A percentile compares a stretch with the other conserved stretches of the same genome.
Evolutionary conservation across 345 rosid genomes (phyloP).

Genomic region (Citrus hindsii): DNA sequence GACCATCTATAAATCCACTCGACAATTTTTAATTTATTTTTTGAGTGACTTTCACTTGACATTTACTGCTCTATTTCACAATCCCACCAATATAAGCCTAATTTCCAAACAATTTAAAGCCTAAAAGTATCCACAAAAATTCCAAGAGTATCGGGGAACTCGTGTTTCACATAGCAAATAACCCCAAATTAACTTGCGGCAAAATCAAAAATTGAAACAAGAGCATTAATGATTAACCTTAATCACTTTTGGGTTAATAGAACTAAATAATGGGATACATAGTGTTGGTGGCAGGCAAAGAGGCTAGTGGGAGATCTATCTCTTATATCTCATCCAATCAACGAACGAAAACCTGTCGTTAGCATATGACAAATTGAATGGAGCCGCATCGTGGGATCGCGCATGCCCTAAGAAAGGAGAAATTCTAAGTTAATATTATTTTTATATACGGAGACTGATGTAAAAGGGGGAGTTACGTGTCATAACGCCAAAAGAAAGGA

Average conservation of each 20-base stretch:
- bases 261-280: not conserved
- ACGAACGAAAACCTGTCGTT: not conserved
- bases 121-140: not conserved
- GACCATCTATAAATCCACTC: too few relatives aligned
- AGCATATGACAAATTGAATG: not conserved
- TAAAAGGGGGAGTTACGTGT: not conserved
- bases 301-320: not conserved
- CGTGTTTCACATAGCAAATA: not conserved
- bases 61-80: not conserved
- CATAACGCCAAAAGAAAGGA: not conserved
- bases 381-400: slow-evolving; percentile 12
- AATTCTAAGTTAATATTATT: not conserved
- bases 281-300: not conserved
- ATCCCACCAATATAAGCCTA: not conserved
- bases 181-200: not conserved
- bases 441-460: not conserved
- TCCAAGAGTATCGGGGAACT: not conserved
- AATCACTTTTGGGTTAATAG: not conserved
- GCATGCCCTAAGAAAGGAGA: slow-evolving; percentile 20
- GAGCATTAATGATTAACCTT: not conserved
- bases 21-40: too few relatives aligned
- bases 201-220: not conserved
- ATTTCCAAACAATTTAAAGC: not conserved
- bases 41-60: too few relatives aligned
- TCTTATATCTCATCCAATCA: slow-evolving; percentile 16